Conservation (phyloP, 2,329 filamentous ascomycete genomes). For the Apiospora phragmitis region DNA sequence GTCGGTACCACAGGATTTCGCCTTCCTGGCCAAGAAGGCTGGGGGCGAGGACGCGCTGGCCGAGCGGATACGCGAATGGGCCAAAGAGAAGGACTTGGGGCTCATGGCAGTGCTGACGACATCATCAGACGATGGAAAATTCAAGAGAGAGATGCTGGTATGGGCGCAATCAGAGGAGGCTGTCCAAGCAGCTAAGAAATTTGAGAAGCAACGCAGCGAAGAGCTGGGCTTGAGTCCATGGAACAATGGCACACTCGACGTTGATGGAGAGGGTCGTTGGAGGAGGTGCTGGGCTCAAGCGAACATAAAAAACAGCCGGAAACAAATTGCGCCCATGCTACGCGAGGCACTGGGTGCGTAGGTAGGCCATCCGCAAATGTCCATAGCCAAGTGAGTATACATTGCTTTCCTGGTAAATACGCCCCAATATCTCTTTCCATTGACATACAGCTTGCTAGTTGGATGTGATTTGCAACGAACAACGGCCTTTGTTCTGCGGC, state of each 20-base stretch:
- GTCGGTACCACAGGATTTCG: constrained; percentile 62
- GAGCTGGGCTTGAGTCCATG: constrained; percentile 59
- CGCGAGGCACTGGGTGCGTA: constrained; percentile 49
- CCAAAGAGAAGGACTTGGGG: constrained; percentile 58
- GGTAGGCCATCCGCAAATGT: neutral
- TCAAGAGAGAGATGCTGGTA: constrained; percentile 67
- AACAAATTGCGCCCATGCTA: constrained; percentile 69
- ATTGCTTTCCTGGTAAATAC: neutral
- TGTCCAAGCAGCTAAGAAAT: constrained; percentile 52
- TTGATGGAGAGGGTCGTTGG: constrained; percentile 39
- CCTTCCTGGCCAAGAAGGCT: constrained; percentile 58
- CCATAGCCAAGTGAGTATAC: neutral
- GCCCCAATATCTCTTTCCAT: neutral
- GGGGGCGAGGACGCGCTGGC: constrained; percentile 48
- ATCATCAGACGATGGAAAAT: constrained; percentile 53
- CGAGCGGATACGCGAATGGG: constrained; percentile 51
- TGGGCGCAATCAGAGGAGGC: constrained; percentile 55
- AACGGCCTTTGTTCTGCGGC: neutral
- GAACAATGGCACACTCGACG: constrained; percentile 48
- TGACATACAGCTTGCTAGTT: neutral
- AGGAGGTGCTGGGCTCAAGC: constrained; percentile 68
- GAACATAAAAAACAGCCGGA: constrained; percentile 60
- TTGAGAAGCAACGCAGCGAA: constrained; percentile 46
- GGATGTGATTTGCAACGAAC: neutral
- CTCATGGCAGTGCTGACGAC: constrained; percentile 70